Evolutionary conservation across 2,329 filamentous ascomycete genomes (phyloP), one percentile per base, ranked within the genome.

Genomic region (Penicillium sclerotiorum): DNA sequence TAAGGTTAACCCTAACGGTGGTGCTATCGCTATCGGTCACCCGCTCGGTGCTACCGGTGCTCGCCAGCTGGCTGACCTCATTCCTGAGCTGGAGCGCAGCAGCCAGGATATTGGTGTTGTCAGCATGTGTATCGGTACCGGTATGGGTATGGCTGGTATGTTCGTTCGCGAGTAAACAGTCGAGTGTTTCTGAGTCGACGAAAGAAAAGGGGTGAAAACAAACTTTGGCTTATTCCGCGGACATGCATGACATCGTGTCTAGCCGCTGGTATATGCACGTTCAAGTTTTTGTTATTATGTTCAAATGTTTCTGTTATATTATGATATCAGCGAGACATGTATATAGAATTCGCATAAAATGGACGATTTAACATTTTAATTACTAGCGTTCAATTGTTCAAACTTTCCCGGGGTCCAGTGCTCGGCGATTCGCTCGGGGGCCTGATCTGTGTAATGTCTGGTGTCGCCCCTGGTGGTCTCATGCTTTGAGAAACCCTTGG

Each of bases 1-100:
- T 7, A 86, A 82, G 72, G 88, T 96, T 15, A 97, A 97, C 73
- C 90, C 90, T 0, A 91, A 95, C 62, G 93, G 93, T 53, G 92
- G 93, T 25, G 93, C 92, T 2, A 96, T 96, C 70, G 92, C 93
- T n/a, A 75, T 96, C 20, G 93, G 93, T 1, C 93, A 96, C 70
- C 92, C 92, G 5, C 80, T 96, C 1, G 92, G 93, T 39, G 92
- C 91, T 25, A 96, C 92, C 5, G 90, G 90, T 27, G 90, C 88
- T 23, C 79, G 92, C 59, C 87, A 95, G 80, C 73, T 91, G 61
- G 84, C 84, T 40, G 93, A 89, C 43, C 70, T 93, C 77, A 67
- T 95, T 75, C 68, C 82, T 72, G 79, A 87, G 76, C 65, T 89
- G 83, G 75, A 83, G 72, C 72, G 89, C 60, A 80, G 79, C 47